A percentile compares a stretch with the other conserved stretches of the same genome.
phyloP scores from a whole-genome alignment of 108 stramenopile species.

The Discostella stelligeroides region DNA sequence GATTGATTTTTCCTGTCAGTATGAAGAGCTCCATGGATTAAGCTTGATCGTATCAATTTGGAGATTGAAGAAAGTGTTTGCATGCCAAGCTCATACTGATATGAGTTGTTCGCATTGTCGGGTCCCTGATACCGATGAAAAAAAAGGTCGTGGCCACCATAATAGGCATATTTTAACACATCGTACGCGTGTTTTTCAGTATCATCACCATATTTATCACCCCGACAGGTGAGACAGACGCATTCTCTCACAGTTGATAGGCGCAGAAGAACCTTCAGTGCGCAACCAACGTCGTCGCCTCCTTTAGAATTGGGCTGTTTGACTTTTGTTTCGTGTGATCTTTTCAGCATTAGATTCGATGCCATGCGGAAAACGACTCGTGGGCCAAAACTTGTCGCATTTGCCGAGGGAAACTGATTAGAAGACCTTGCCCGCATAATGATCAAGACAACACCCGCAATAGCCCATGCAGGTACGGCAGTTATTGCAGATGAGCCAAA shows the following conservation, averaged over 20 bases:
- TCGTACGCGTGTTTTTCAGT: constrained; percentile 26
- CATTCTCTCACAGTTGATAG: constrained; percentile 19
- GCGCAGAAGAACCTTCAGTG: constrained; percentile 24
- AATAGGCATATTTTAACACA: constrained; percentile 33
- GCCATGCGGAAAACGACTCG: constrained; percentile 39
- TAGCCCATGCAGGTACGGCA: constrained; percentile 28
- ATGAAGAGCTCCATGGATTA: constrained; percentile 15
- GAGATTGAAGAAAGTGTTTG: constrained; percentile 28
- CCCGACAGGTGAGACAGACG: constrained; percentile 24
- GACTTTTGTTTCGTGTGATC: background rate
- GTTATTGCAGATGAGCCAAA: background rate
- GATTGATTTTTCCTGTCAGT: constrained; percentile 2
- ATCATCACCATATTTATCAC: constrained; percentile 1
- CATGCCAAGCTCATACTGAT: constrained; percentile 23
- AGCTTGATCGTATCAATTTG: constrained; percentile 32
- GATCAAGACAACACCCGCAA: constrained; percentile 36
- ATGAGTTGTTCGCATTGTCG: constrained; percentile 2
- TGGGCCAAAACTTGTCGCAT: constrained; percentile 24
- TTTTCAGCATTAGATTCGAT: constrained; percentile 26
- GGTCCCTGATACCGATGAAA: constrained; percentile 4
- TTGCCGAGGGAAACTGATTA: constrained; percentile 16
- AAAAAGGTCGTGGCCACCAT: constrained; percentile 21
- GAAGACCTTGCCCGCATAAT: constrained; percentile 39
- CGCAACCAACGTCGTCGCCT: constrained; percentile 28
- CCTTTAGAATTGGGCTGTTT: background rate